Evolutionary conservation across 164 flowering plant genomes (phyloP).

Genomic region (Sedum album): DNA sequence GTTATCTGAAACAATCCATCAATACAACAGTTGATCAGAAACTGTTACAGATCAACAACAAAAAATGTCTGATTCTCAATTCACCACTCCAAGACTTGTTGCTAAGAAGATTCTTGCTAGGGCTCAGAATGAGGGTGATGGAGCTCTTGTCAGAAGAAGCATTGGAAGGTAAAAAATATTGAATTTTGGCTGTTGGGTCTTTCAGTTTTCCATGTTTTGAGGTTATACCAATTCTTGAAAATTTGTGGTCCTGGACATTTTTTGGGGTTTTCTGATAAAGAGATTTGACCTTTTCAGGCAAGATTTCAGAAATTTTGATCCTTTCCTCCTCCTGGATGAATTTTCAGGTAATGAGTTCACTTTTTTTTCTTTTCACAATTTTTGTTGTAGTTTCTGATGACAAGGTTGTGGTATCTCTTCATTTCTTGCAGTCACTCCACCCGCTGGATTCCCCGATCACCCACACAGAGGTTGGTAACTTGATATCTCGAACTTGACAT

Average conservation of each 20-base stretch:
- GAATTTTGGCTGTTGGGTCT: not conserved
- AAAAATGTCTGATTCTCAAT: constrained; percentile 32
- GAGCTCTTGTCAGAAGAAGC: constrained; percentile 63
- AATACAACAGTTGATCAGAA: not conserved
- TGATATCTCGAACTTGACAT: not conserved
- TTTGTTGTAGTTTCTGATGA: not conserved
- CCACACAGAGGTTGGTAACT: constrained; percentile 63
- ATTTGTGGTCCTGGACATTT: not conserved
- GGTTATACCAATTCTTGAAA: not conserved
- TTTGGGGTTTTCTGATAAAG: not conserved
- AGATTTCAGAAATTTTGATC: constrained; percentile 68
- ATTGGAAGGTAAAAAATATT: constrained; percentile 47
- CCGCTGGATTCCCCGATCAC: constrained; percentile 94
- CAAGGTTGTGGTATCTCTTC: constrained; percentile 7
- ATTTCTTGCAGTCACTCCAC: constrained; percentile 58
- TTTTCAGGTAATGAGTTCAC: constrained; percentile 43
- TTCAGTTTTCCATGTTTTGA: not conserved
- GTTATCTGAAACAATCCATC: not conserved
- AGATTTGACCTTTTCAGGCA: constrained; percentile 29
- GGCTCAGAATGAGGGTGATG: constrained; percentile 58
- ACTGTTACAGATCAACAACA: constrained; percentile 7
- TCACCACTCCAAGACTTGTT: constrained; percentile 36
- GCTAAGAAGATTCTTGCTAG: constrained; percentile 42
- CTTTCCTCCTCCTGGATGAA: constrained; percentile 78
- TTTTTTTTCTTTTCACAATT: not conserved